These are phyloP conservation scores for Exophiala sp. DNA, from an alignment of 2,329 filamentous ascomycete genomes.

Conservation along the genomic window DNA sequence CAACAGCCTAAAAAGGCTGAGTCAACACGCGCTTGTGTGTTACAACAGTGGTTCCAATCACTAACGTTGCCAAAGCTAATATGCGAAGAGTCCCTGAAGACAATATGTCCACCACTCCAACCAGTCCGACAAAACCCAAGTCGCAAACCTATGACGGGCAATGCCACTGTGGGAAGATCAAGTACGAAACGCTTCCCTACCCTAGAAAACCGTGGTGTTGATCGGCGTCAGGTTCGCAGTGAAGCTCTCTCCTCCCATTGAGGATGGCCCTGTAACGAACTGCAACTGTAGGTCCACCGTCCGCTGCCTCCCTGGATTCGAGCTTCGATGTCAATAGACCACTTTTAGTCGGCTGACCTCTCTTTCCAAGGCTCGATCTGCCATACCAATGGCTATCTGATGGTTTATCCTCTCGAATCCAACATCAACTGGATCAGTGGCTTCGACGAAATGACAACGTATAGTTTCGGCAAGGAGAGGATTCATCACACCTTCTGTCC, in stretches of 20 bases:
- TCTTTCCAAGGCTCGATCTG: conserved; percentile 31
- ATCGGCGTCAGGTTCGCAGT: conserved; percentile 23
- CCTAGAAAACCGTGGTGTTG: not conserved
- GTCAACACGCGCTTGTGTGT: no score
- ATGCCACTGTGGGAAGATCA: conserved; percentile 27
- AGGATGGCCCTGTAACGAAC: conserved; percentile 25
- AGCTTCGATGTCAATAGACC: no score
- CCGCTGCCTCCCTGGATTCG: no score
- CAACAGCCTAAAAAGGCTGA: no score
- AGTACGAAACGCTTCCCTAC: conserved; percentile 3
- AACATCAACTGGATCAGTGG: conserved; percentile 28
- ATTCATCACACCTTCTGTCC: conserved; percentile 33
- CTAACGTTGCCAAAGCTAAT: no score
- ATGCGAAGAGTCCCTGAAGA: not conserved
- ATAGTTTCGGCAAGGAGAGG: conserved; percentile 30
- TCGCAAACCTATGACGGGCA: conserved; percentile 26
- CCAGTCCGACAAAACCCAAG: conserved; percentile 25
- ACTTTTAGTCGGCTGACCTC: not conserved
- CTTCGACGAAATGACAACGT: conserved; percentile 30
- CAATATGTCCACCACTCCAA: conserved; percentile 18
- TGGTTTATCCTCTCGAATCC: conserved; percentile 28
- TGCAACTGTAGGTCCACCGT: conserved; percentile 24
- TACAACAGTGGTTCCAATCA: no score
- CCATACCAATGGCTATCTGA: conserved; percentile 32
- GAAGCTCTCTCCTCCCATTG: conserved; percentile 28